Percentiles rank a stretch among this genome's conserved stretches.
These are phyloP conservation scores for Inosperma sp. DNA, from an alignment of 768 basidiomycete genomes.

Conservation along the genomic window DNA sequence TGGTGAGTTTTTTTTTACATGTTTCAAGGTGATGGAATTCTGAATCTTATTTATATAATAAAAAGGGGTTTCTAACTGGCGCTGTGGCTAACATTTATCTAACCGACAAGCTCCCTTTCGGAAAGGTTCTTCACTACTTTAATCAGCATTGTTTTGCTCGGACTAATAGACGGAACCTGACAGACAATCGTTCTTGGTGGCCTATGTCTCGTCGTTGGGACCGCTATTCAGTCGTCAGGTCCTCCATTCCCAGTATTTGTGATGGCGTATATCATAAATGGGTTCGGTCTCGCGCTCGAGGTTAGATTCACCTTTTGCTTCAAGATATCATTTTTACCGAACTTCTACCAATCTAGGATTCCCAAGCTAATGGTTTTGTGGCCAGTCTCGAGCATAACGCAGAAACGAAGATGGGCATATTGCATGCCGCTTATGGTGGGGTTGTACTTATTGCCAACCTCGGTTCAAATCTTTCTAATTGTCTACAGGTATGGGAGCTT, in stretches of 20 bases:
- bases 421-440: slow-evolving; percentile 62
- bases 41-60: neutral
- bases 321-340: neutral
- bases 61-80: slow-evolving; percentile 38
- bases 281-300: slow-evolving; percentile 41
- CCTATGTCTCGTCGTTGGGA: slow-evolving; percentile 46
- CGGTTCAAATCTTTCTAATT: neutral
- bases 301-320: slow-evolving; percentile 25
- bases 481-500: slow-evolving; percentile 53
- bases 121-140: slow-evolving; percentile 30
- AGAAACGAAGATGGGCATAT: slow-evolving; percentile 59
- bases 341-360: slow-evolving; percentile 43
- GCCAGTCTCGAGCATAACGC: slow-evolving; percentile 53
- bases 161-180: neutral
- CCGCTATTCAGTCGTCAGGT: slow-evolving; percentile 46
- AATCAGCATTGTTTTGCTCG: too few relatives aligned
- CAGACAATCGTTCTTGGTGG: slow-evolving; percentile 37
- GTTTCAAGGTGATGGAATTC: slow-evolving; percentile 43
- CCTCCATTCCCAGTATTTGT: slow-evolving; percentile 62
- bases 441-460: neutral
- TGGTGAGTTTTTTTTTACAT: slow-evolving; percentile 25
- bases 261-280: slow-evolving; percentile 40
- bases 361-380: slow-evolving; percentile 67
- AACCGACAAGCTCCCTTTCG: slow-evolving; percentile 37
- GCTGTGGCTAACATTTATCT: slow-evolving; percentile 37